phyloP scores from a whole-genome alignment of 768 basidiomycete genomes.

The Dentipellis sp. region DNA sequence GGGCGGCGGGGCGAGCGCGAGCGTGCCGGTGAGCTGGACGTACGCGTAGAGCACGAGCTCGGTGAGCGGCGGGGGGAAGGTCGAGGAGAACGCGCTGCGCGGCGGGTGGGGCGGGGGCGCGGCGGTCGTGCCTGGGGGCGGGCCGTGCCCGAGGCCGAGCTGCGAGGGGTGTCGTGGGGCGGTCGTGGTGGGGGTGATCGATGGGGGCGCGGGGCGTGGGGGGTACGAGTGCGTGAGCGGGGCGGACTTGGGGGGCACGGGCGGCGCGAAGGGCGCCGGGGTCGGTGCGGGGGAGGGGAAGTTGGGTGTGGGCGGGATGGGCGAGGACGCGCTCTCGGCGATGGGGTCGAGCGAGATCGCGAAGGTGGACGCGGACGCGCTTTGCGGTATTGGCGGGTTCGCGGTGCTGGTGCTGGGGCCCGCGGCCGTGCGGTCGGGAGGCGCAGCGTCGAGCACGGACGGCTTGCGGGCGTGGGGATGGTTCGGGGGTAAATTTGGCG shows the following conservation, averaged over 20 bases:
- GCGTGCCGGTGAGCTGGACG: conserved; percentile 65
- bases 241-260: conserved; percentile 3
- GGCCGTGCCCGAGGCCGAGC: conserved; percentile 14
- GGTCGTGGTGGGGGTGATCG: neutral
- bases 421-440: neutral
- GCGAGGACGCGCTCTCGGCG: conserved; percentile 18
- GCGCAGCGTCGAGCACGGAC: conserved; percentile 44
- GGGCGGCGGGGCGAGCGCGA: conserved; percentile 45
- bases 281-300: conserved; percentile 18
- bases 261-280: conserved; percentile 17
- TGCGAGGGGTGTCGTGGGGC: conserved; percentile 19
- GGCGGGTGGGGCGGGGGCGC: conserved; percentile 28
- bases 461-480: conserved; percentile 77
- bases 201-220: conserved; percentile 18
- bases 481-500: conserved; percentile 35
- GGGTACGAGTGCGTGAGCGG: conserved; percentile 14
- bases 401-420: neutral
- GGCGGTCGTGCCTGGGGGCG: conserved; percentile 10
- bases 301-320: conserved; percentile 21
- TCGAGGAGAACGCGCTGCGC: conserved; percentile 24
- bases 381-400: conserved; percentile 15
- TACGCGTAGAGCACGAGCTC: conserved; percentile 82
- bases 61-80: conserved; percentile 13
- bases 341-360: conserved; percentile 27
- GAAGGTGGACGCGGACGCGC: conserved; percentile 23